Base-by-base conservation (phyloP, 257 asterid species). In the Primulina huaijiensis region DNA sequence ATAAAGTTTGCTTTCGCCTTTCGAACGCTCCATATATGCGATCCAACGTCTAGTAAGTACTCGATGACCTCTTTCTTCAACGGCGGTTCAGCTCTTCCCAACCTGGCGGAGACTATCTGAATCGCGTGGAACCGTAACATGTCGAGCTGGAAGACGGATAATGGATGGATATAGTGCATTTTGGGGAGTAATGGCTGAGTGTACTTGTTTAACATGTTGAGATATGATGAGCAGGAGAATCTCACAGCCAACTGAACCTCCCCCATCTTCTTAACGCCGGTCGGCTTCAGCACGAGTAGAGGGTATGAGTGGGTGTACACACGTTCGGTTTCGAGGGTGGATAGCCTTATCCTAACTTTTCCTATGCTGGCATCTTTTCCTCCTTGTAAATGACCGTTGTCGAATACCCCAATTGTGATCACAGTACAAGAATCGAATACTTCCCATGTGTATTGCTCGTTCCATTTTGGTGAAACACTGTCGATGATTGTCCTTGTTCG, bases 361-460 rank as follows among this genome's bases (percentile, higher is more conserved):
- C 97, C 97, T 3, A 90, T 88, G 73, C 88, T 77, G 12, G 79
- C 52, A 29, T 86, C 92, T 64, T 74, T 83, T 11, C 90, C 86
- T 0, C 89, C 89, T 69, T 81, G 92, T 2, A 85, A 63, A 70
- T 85, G 87, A 0, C 96, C 93, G 30, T 88, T 90, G 62, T 90
- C 97, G 4, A 86, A 85, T 33, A 86, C 94, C 0, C 88, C 88
- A 0, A 90, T 35, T 3, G 96, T 90, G 72, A 90, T 80, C 56
- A 87, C 92, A 0, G 97, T 90, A 40, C 96, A 88, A 3, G 92
- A 96, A 74, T 90, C 97, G 46, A 72, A 87, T 0, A 90, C 97
- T 65, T 90, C 97, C 96, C 96, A 90, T 0, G 97, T 90, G 72
- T 90, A 90, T 78, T 90, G 96, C 78, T 90, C 97, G 30, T 90